These are phyloP conservation scores for Westerdykella ornata DNA, from an alignment of 2,329 filamentous ascomycete genomes.

Conservation along the genomic window DNA sequence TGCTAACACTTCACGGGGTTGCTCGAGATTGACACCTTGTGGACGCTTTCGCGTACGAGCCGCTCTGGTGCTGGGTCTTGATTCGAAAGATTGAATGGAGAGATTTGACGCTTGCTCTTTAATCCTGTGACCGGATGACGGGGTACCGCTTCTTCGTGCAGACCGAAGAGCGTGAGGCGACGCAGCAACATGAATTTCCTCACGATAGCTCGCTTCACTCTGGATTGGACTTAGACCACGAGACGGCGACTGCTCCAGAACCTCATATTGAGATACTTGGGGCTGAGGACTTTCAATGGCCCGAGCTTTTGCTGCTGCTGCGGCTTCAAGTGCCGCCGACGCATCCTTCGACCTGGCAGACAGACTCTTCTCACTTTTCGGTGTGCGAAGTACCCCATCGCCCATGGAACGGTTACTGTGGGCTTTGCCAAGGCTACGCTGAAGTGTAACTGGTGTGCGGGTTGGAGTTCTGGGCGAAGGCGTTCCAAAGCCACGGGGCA, in stretches of 20 bases:
- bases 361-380: slow-evolving; percentile 43
- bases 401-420: slow-evolving; percentile 54
- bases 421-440: slow-evolving; percentile 57
- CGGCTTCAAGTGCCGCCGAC: slow-evolving; percentile 22
- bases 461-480: slow-evolving; percentile 57
- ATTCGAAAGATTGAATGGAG: slow-evolving; percentile 55
- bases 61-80: slow-evolving; percentile 53
- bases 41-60: slow-evolving; percentile 49
- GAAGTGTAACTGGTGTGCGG: slow-evolving; percentile 51
- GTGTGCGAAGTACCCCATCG: slow-evolving; percentile 43
- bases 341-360: slow-evolving; percentile 27
- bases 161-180: slow-evolving; percentile 47
- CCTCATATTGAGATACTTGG: slow-evolving; percentile 35
- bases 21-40: slow-evolving; percentile 48
- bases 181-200: slow-evolving; percentile 17
- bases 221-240: slow-evolving; percentile 82
- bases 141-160: slow-evolving; percentile 42
- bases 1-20: slow-evolving; percentile 44
- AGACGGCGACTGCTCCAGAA: slow-evolving; percentile 32
- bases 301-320: slow-evolving; percentile 37
- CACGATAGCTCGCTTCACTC: slow-evolving; percentile 73
- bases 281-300: slow-evolving; percentile 30
- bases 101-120: slow-evolving; percentile 47
- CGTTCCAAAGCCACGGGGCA: slow-evolving; percentile 56
- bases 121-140: slow-evolving; percentile 56